phyloP scores from a whole-genome alignment of 2,329 filamentous ascomycete genomes.

The Ceratocystis alfenasii region DNA sequence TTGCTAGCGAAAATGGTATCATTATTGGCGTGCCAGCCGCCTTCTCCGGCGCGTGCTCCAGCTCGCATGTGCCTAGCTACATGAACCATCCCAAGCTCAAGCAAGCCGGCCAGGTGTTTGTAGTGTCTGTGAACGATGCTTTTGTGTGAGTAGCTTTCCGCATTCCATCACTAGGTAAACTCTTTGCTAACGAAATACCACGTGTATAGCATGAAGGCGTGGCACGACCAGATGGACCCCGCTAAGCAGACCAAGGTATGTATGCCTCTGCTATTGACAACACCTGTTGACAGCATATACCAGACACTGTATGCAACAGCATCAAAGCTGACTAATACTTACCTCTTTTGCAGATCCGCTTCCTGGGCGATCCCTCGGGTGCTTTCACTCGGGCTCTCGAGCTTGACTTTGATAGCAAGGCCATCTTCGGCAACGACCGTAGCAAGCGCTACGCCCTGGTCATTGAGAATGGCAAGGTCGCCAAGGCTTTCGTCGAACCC shows the following conservation, averaged over 20 bases:
- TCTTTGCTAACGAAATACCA: not conserved
- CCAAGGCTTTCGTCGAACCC: slow-evolving; percentile 68
- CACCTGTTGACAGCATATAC: not conserved
- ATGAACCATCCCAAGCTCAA: slow-evolving; percentile 68
- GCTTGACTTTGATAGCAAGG: slow-evolving; percentile 63
- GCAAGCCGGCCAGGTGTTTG: slow-evolving; percentile 72
- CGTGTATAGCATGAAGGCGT: slow-evolving; percentile 67
- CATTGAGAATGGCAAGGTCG: slow-evolving; percentile 74
- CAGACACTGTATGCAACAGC: not conserved
- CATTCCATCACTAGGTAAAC: too few species aligned
- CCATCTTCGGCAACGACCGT: slow-evolving; percentile 70
- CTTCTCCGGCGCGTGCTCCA: slow-evolving; percentile 50
- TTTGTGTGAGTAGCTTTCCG: slow-evolving; percentile 59
- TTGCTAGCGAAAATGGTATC: slow-evolving; percentile 45
- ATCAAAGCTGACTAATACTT: not conserved
- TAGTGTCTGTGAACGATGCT: slow-evolving; percentile 85
- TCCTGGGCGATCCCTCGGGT: slow-evolving; percentile 70
- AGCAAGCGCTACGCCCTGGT: slow-evolving; percentile 82
- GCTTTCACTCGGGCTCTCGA: slow-evolving; percentile 76
- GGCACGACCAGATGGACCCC: slow-evolving; percentile 68
- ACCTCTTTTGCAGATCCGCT: slow-evolving; percentile 55
- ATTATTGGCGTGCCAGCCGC: slow-evolving; percentile 78
- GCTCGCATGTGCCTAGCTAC: slow-evolving; percentile 70
- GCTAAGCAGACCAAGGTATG: slow-evolving; percentile 61
- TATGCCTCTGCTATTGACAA: slow-evolving; percentile 23